Percentiles rank a stretch among this genome's conserved stretches.
Evolutionary conservation across 129 eudicot species (phyloP).

Genomic region (Pulicaria dysenterica): DNA sequence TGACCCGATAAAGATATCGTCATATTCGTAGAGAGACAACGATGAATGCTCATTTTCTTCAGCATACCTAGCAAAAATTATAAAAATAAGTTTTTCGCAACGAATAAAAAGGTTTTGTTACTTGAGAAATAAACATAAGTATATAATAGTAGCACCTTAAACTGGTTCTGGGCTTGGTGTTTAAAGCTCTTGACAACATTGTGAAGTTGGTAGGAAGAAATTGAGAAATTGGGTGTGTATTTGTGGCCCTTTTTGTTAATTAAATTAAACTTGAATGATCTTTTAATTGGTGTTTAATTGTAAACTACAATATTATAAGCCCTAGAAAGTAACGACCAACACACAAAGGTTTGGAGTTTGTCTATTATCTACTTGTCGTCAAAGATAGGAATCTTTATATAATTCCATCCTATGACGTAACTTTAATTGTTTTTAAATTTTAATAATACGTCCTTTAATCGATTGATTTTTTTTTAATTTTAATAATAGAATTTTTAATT

Average conservation of each 20-base stretch:
- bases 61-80: neutral
- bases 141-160: neutral
- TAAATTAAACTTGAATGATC: neutral
- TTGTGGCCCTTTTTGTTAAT: conserved; percentile 15
- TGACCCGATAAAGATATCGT: conserved; percentile 42
- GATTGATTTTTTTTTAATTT: neutral
- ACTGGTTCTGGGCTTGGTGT: conserved; percentile 17
- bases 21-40: conserved; percentile 42
- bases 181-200: conserved; percentile 23
- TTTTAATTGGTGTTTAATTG: conserved; percentile 25
- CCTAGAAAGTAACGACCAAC: neutral
- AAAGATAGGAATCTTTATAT: conserved; percentile 11
- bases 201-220: neutral
- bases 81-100: neutral
- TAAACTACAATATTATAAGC: conserved; percentile 3
- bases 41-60: conserved; percentile 42
- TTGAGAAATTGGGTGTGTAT: neutral
- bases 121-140: neutral
- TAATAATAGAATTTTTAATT: too few relatives aligned
- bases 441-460: too few relatives aligned
- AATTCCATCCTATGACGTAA: neutral
- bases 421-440: neutral
- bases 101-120: neutral
- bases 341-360: neutral
- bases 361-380: conserved; percentile 10